These are phyloP conservation scores for Ceratobasidium sp. DNA, from an alignment of 1,284 basidiomycete genomes.

Conservation along the genomic window DNA sequence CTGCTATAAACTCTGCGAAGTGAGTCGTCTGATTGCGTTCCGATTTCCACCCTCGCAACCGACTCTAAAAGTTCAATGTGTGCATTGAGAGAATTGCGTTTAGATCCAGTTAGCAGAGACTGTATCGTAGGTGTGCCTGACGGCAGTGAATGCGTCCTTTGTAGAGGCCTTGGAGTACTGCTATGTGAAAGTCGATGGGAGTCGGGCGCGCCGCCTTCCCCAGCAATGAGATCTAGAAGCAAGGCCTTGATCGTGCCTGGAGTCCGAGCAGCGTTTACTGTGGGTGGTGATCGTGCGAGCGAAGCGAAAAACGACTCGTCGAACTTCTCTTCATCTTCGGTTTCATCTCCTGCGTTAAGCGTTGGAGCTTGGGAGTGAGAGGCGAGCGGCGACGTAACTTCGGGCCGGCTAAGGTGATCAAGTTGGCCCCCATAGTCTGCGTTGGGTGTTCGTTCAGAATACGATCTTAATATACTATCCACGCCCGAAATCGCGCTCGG, in stretches of 20 bases:
- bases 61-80: neutral
- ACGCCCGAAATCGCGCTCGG: constrained; percentile 32
- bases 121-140: constrained; percentile 5
- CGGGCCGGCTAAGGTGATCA: neutral
- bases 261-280: neutral
- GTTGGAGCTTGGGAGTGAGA: neutral
- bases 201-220: neutral
- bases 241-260: constrained; percentile 18
- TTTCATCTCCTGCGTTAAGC: constrained; percentile 1
- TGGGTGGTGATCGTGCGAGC: constrained; percentile 1
- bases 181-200: neutral
- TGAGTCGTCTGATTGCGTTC: neutral
- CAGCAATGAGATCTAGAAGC: constrained; percentile 4
- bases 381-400: neutral
- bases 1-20: constrained; percentile 11
- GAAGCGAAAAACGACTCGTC: constrained; percentile 24
- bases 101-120: constrained; percentile 13
- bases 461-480: constrained; percentile 32
- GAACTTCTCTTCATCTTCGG: constrained; percentile 32
- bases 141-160: constrained; percentile 17
- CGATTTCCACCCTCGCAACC: neutral
- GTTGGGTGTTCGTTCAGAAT: constrained; percentile 23
- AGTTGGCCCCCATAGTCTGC: neutral
- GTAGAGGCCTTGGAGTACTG: constrained; percentile 18
- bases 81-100: neutral